A percentile compares a stretch with the other conserved stretches of the same genome.
These are phyloP conservation scores for Trichoderma oligosporum DNA, from an alignment of 2,329 filamentous ascomycete genomes.

Conservation along the genomic window DNA sequence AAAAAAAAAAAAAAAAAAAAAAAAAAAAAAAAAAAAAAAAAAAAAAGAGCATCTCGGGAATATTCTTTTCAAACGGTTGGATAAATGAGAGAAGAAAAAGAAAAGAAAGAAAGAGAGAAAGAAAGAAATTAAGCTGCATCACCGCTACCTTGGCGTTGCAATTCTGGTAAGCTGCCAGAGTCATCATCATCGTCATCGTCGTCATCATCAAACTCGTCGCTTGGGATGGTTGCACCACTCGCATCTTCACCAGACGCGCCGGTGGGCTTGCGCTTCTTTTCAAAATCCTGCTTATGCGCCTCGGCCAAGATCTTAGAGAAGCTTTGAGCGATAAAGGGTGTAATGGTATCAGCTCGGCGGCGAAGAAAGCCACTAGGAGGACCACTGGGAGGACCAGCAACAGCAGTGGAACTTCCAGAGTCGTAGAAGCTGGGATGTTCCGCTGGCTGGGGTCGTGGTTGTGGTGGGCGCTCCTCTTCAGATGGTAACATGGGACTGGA, in stretches of 20 bases:
- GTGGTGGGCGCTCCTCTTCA: slow-evolving; percentile 20
- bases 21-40: not conserved
- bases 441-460: not conserved
- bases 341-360: slow-evolving; percentile 33
- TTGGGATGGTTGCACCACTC: slow-evolving; percentile 30
- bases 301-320: slow-evolving; percentile 67
- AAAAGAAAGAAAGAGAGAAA: not conserved
- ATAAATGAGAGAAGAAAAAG: not conserved
- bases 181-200: slow-evolving; percentile 25
- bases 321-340: slow-evolving; percentile 27
- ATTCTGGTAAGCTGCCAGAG: slow-evolving; percentile 19
- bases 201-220: slow-evolving; percentile 36
- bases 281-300: slow-evolving; percentile 89
- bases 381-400: slow-evolving; percentile 23
- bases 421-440: slow-evolving; percentile 13
- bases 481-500: slow-evolving; percentile 21
- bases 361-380: slow-evolving; percentile 25
- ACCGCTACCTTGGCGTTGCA: not conserved
- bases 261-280: slow-evolving; percentile 61
- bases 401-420: slow-evolving; percentile 24
- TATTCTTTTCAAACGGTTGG: too few species aligned
- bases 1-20: not conserved
- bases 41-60: too few species aligned
- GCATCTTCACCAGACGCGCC: slow-evolving; percentile 27
- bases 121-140: not conserved